Evolutionary conservation across 257 asterid genomes (phyloP).

Genomic region (Ligustrum vulgare): DNA sequence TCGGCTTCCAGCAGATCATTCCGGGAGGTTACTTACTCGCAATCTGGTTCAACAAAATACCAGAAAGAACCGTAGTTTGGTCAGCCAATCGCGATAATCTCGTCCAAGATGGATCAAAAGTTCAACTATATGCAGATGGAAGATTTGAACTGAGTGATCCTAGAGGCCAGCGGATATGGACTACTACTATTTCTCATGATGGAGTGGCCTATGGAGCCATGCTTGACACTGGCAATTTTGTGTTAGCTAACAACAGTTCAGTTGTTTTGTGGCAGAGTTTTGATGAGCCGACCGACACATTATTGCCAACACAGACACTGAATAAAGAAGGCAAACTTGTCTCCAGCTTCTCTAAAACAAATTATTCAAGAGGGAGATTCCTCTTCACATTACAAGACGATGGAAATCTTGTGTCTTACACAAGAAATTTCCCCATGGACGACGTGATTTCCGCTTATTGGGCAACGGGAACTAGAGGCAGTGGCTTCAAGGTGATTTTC

Average conservation of each 20-base stretch:
- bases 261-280: constrained; percentile 19
- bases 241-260: neutral
- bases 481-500: constrained; percentile 23
- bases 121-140: constrained; percentile 10
- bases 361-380: constrained; percentile 19
- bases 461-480: neutral
- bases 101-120: constrained; percentile 19
- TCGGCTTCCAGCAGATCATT: constrained; percentile 1
- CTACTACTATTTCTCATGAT: neutral
- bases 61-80: constrained; percentile 9
- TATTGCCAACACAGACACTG: constrained; percentile 16
- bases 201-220: constrained; percentile 18
- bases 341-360: neutral
- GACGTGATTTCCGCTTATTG: constrained; percentile 3
- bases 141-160: constrained; percentile 12
- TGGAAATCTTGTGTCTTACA: constrained; percentile 10
- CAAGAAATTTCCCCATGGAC: constrained; percentile 1
- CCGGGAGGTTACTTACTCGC: constrained; percentile 13
- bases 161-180: constrained; percentile 8
- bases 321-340: neutral
- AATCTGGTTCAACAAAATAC: constrained; percentile 12
- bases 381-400: neutral
- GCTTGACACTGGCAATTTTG: constrained; percentile 21
- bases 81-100: constrained; percentile 20
- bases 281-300: constrained; percentile 4